Evolutionary conservation across 345 rosid genomes (phyloP), one percentile per base, ranked within the genome.

Genomic region (Hibiscus tridactylites): DNA sequence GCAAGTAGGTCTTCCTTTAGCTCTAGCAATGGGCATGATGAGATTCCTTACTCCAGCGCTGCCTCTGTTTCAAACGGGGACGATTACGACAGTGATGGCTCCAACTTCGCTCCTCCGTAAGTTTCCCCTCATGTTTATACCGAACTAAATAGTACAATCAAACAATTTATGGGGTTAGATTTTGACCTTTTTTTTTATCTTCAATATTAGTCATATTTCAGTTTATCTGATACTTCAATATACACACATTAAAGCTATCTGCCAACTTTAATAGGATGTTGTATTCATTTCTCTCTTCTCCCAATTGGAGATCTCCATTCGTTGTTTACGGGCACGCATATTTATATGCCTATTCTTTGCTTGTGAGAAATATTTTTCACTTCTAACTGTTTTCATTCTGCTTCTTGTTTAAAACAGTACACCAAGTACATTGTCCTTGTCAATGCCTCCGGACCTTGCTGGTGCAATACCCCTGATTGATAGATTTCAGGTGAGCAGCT

Each of bases 401-500:
- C 44, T 68, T 60, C 21, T 17, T 60, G 31, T 63, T 66, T 46
- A 71, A 75, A 42, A 74, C 85, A 88, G 96, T 61, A 78, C 87
- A 8, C 95, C 88, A 12, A 64, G 79, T 13, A 46, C 84, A 13
- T 76, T 83, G 44, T 83, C 97, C 33, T 80, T 79, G 84, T 75
- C 91, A 68, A 79, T 92, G 72, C 97, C 97, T 11, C 83, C 92
- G 0, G 97, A 95, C 68, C 97, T 95, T 81, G 96, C 99, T 63
- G 89, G 88, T 42, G 99, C 96, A 50, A 87, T 95, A 73, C 96
- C 98, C 44, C 88, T 95, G 86, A 85, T 91, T 70, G 97, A 91
- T 77, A 88, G 92, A 58, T 95, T 95, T 79, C 97, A 95, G 96
- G 96, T 90, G 52, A 58, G 74, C 1, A 61, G 72, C 3, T 57